Evolutionary conservation across 73 alveolate species (phyloP).

Genomic region (Effrenium voratum): DNA sequence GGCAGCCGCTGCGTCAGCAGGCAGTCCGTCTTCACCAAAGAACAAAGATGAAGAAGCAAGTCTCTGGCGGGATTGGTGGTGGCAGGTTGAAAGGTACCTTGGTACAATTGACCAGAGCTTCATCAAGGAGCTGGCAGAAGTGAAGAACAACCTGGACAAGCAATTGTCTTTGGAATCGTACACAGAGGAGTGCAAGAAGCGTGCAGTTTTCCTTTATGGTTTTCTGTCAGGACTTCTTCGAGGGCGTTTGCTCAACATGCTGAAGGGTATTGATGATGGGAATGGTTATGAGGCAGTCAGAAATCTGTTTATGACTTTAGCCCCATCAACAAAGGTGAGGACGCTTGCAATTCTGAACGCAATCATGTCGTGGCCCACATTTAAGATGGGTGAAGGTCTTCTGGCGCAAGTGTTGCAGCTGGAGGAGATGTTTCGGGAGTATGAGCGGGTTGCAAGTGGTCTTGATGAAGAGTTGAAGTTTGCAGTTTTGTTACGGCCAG

Average conservation of each 20-base stretch:
- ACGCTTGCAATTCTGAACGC: not conserved
- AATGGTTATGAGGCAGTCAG: not conserved
- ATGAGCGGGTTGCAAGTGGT: not conserved
- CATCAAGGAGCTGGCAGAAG: not conserved
- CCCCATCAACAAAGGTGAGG: not conserved
- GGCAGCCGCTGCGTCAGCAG: too few species aligned
- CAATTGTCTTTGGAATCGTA: not conserved
- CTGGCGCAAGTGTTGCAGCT: not conserved
- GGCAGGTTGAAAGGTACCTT: not conserved
- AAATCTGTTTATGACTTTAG: not conserved
- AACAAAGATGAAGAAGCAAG: not conserved
- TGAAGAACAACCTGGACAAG: not conserved
- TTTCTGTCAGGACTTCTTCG: not conserved
- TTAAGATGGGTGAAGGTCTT: not conserved
- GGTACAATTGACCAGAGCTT: not conserved
- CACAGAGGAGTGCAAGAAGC: not conserved
- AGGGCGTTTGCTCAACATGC: not conserved
- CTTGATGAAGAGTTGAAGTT: not conserved
- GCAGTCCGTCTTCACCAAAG: not conserved
- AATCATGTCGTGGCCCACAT: not conserved
- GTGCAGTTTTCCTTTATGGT: not conserved
- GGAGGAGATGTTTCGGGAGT: not conserved
- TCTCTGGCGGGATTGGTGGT: not conserved
- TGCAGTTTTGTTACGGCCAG: not conserved
- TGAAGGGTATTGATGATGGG: not conserved